Base-by-base conservation (phyloP, 2,329 filamentous ascomycete species). In the Diplocarpon rosae region DNA sequence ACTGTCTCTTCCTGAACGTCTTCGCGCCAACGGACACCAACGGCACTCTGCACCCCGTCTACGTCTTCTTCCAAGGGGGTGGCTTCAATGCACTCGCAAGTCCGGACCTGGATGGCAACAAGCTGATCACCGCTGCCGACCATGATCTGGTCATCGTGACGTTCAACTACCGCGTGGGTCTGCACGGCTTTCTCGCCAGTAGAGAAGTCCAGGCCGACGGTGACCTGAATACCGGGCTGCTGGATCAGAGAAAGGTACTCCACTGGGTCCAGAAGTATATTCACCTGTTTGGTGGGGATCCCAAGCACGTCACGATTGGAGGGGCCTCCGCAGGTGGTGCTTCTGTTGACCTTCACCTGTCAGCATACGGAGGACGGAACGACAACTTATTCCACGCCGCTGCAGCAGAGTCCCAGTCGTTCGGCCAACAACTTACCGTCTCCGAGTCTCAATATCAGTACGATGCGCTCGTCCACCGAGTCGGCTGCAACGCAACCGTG, bases 91-190 rank as follows among this genome's bases (percentile, higher is more conserved):
- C 49, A 5, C 65, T 69, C 51, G 63, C 66, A 1, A 66, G 69
- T 45, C 56, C 66, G 1, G 71, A 80, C 48, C 69, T 74, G 52
- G 75, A 85, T 51, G 80, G 75, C 0, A 71, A 69, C 1, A 75
- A 72, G 0, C 62, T 88, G n/a, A 68, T 80, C 24, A 59, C 68
- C 27, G 79, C 77, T 0, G 73, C 75, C 14, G 67, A 70, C 31
- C 65, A 73, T 46, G 69, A 74, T 37, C 79, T 87, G 20, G 65
- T 89, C 0, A 75, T 86, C 0, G 80, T 89, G 1, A 80, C 71
- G 9, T 73, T 85, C 63, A 88, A 87, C 63, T 88, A 89, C 59
- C 78, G 85, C 5, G 81, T 89, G 10, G 83, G 83, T 0, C 72
- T 75, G 0, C 87, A 78, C 52, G 84, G 85, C 0, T 89, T 88